Conservation (phyloP, 2,329 filamentous ascomycete genomes). For the Metarhizium anisopliae region DNA sequence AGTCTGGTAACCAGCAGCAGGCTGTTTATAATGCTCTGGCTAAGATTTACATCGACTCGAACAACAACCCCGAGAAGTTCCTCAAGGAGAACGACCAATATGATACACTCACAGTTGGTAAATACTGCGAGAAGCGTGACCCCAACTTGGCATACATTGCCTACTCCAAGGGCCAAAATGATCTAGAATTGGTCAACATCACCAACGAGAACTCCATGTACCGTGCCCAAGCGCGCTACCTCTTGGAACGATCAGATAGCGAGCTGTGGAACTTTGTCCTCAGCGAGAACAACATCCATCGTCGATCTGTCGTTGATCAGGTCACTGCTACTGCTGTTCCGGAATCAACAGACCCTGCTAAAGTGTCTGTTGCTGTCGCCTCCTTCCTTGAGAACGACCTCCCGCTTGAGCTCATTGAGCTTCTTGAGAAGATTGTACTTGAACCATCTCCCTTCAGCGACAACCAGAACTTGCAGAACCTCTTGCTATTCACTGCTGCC, state of each 20-base stretch:
- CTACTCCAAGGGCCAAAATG: conserved; percentile 94
- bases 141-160: conserved; percentile 92
- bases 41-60: conserved; percentile 98
- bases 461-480: conserved; percentile 91
- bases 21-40: conserved; percentile 95
- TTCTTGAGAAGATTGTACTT: conserved; percentile 98
- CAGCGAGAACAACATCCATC: conserved; percentile 90
- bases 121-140: conserved; percentile 98
- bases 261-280: conserved; percentile 95
- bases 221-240: conserved; percentile 90
- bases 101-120: conserved; percentile 83
- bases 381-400: conserved; percentile 87
- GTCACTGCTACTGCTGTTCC: conserved; percentile 93
- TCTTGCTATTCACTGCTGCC: conserved; percentile 91
- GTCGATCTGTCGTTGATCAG: conserved; percentile 89
- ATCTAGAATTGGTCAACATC: conserved; percentile 92
- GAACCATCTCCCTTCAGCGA: conserved; percentile 99
- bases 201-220: conserved; percentile 99
- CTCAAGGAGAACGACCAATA: conserved; percentile 96
- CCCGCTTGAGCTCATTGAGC: conserved; percentile 88
- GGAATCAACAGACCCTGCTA: conserved; percentile 84
- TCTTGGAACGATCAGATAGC: conserved; percentile 78
- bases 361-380: conserved; percentile 89
- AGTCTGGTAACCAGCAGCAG: conserved; percentile 87
- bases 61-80: conserved; percentile 97